Evolutionary conservation across 768 basidiomycete genomes (phyloP).

Genomic region (Tulasnella sp.): DNA sequence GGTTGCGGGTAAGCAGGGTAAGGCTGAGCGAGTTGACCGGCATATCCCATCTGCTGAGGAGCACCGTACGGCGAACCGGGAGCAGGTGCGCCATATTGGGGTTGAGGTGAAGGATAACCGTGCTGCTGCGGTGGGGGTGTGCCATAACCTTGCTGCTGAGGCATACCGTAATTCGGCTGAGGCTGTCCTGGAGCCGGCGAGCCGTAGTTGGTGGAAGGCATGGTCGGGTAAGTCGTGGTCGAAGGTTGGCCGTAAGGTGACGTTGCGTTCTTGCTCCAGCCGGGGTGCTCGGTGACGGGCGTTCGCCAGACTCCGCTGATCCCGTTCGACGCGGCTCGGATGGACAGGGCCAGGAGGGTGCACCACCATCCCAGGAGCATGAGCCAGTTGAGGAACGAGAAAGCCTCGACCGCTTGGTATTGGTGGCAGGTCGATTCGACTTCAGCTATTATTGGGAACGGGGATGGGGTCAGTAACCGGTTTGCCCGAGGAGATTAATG

Average conservation of each 20-base stretch:
- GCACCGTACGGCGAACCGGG: background rate
- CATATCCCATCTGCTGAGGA: background rate
- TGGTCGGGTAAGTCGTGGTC: background rate
- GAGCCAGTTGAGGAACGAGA: conserved; percentile 9
- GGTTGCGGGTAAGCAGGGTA: background rate
- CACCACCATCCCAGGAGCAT: background rate
- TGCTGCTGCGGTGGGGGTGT: background rate
- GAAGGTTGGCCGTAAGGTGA: background rate
- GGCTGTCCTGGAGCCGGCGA: background rate
- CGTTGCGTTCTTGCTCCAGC: background rate
- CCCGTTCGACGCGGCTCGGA: background rate
- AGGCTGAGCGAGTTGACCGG: background rate
- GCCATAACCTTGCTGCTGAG: background rate
- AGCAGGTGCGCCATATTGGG: background rate
- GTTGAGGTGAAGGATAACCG: background rate
- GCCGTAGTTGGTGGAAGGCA: background rate
- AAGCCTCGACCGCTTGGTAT: background rate
- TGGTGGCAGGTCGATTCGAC: conserved; percentile 11
- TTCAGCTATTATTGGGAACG: background rate
- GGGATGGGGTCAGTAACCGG: background rate
- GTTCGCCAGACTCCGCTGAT: background rate
- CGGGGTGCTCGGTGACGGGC: conserved; percentile 5
- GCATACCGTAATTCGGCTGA: background rate
- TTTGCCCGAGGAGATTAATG: background rate
- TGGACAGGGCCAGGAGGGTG: background rate